Percentiles rank a stretch among this genome's conserved stretches.
Evolutionary conservation across 495 filamentous ascomycete genomes (phyloP).

Genomic region (Cercophora samala): DNA sequence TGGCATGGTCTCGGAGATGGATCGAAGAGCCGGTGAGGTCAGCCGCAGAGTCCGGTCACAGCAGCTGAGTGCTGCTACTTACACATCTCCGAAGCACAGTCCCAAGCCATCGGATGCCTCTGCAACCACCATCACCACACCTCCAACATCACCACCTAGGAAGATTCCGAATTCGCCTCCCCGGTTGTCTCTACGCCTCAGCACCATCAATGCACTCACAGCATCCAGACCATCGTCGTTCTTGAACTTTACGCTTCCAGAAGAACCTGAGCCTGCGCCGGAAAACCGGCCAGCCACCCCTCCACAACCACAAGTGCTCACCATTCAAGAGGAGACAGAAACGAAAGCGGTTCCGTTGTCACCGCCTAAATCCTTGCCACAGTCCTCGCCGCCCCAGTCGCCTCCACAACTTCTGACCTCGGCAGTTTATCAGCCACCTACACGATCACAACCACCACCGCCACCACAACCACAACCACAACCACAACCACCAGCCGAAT

Average conservation of each 20-base stretch:
- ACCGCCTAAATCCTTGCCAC: not conserved
- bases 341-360: not conserved
- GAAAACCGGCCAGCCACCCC: slow-evolving; percentile 4
- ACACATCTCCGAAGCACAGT: slow-evolving; percentile 28
- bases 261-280: not conserved
- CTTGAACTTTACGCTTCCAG: slow-evolving; percentile 22
- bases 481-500: slow-evolving; percentile 4
- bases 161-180: slow-evolving; percentile 32
- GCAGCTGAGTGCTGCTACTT: slow-evolving; percentile 26
- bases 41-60: slow-evolving; percentile 59
- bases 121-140: slow-evolving; percentile 27
- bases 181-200: slow-evolving; percentile 33
- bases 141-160: slow-evolving; percentile 26
- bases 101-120: slow-evolving; percentile 31
- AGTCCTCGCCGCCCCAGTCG: not conserved
- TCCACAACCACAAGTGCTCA: not conserved
- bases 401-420: not conserved
- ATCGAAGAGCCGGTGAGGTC: slow-evolving; percentile 67
- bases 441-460: slow-evolving; percentile 1
- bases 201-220: slow-evolving; percentile 23
- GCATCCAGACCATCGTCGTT: slow-evolving; percentile 14
- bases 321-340: not conserved
- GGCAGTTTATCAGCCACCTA: not conserved
- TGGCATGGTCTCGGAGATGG: slow-evolving; percentile 71
- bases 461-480: not conserved